Evolutionary conservation across 2,329 filamentous ascomycete genomes (phyloP).

Genomic region (Coccinonectria pachysandricola): DNA sequence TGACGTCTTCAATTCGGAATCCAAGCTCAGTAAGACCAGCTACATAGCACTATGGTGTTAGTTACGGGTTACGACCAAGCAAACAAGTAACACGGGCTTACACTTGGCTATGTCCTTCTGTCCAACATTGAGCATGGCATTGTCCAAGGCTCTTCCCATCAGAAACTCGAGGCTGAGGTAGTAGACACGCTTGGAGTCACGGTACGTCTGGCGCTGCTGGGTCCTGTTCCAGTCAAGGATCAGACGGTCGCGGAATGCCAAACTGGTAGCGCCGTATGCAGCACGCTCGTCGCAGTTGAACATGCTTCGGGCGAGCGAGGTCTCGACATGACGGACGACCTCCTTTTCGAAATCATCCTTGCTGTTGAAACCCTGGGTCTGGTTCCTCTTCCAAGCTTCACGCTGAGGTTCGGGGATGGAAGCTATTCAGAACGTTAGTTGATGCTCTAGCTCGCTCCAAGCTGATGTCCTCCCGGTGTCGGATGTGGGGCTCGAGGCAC

Average conservation of each 20-base stretch:
- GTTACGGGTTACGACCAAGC: constrained; percentile 4
- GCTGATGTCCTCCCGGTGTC: no score
- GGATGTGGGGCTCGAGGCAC: no score
- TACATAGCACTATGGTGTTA: constrained; percentile 29
- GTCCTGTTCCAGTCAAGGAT: constrained; percentile 97
- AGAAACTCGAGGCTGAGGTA: constrained; percentile 96
- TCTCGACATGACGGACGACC: constrained; percentile 89
- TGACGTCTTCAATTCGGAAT: constrained; percentile 94
- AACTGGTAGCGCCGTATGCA: constrained; percentile 79
- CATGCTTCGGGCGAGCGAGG: constrained; percentile 85
- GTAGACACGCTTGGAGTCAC: constrained; percentile 88
- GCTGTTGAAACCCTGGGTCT: constrained; percentile 58
- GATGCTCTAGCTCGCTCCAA: no score
- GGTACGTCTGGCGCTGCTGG: constrained; percentile 87
- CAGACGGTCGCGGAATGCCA: constrained; percentile 87
- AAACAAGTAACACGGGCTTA: constrained; percentile 28
- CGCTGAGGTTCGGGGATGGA: constrained; percentile 83
- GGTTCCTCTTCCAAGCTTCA: constrained; percentile 60
- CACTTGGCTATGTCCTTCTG: constrained; percentile 76
- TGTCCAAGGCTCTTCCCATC: constrained; percentile 93
- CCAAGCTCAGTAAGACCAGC: constrained; percentile 81
- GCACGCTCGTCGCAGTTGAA: constrained; percentile 97
- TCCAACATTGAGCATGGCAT: constrained; percentile 94
- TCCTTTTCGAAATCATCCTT: constrained; percentile 82
- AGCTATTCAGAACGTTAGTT: no score